phyloP scores from a whole-genome alignment of 129 eudicot species.

The Escallonia rubra region DNA sequence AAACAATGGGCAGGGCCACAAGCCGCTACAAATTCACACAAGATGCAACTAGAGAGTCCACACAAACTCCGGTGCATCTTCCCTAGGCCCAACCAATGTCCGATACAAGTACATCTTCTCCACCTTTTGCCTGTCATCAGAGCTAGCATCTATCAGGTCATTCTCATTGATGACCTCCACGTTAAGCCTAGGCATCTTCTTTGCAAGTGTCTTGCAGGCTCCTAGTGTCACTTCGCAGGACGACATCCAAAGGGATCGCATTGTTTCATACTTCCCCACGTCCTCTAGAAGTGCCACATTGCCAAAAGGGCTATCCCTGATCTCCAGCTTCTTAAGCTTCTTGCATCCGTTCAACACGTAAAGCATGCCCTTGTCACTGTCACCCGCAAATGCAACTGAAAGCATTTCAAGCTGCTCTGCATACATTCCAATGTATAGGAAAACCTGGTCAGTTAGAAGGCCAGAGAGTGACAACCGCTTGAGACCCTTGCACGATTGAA shows the following conservation, averaged over 20 bases:
- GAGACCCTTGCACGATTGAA: conserved; percentile 60
- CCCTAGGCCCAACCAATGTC: conserved; percentile 48
- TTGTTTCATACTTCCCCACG: conserved; percentile 56
- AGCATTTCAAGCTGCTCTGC: conserved; percentile 76
- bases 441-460: conserved; percentile 62
- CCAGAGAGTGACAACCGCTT: conserved; percentile 68
- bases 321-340: conserved; percentile 63
- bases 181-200: conserved; percentile 52
- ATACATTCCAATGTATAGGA: conserved; percentile 81
- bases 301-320: conserved; percentile 39
- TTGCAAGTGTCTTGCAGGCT: conserved; percentile 51
- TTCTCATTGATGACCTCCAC: conserved; percentile 56
- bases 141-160: conserved; percentile 25
- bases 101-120: conserved; percentile 66
- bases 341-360: conserved; percentile 76
- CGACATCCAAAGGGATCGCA: conserved; percentile 75
- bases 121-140: conserved; percentile 40
- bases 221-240: conserved; percentile 59
- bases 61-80: conserved; percentile 64
- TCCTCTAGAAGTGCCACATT: conserved; percentile 45
- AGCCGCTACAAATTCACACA: neutral
- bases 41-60: conserved; percentile 38
- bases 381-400: conserved; percentile 65
- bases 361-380: conserved; percentile 59
- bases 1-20: neutral